These are phyloP conservation scores for Neoboletus magnificus DNA, from an alignment of 768 basidiomycete species.

Conservation along the genomic window DNA sequence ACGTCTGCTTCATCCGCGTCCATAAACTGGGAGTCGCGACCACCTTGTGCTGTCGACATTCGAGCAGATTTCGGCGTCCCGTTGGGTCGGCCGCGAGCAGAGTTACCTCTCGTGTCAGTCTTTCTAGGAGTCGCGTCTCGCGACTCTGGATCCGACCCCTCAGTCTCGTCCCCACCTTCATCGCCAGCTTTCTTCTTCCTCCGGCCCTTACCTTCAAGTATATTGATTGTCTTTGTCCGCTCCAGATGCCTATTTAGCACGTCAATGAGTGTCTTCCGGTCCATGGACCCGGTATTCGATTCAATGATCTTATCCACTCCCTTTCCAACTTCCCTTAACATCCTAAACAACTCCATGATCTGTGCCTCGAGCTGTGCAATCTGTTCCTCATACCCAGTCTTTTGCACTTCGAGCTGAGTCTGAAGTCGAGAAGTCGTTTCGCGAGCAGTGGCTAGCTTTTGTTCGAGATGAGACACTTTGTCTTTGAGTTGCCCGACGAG, in stretches of 20 bases:
- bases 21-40: slow-evolving; percentile 79
- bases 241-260: slow-evolving; percentile 80
- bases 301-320: slow-evolving; percentile 75
- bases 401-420: slow-evolving; percentile 74
- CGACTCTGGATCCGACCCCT: slow-evolving; percentile 47
- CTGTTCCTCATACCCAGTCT: slow-evolving; percentile 75
- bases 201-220: slow-evolving; percentile 69
- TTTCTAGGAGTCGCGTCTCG: slow-evolving; percentile 58
- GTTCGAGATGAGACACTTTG: slow-evolving; percentile 65
- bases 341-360: slow-evolving; percentile 90
- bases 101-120: slow-evolving; percentile 39
- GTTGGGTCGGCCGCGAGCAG: slow-evolving; percentile 30
- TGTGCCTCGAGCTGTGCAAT: slow-evolving; percentile 88
- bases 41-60: slow-evolving; percentile 41
- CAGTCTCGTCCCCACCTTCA: slow-evolving; percentile 33
- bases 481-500: slow-evolving; percentile 78
- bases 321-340: slow-evolving; percentile 82
- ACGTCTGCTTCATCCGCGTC: slow-evolving; percentile 84
- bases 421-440: slow-evolving; percentile 75
- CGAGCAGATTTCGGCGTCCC: slow-evolving; percentile 33
- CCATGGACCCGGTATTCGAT: slow-evolving; percentile 57
- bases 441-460: slow-evolving; percentile 74
- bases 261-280: slow-evolving; percentile 77
- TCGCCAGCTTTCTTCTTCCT: slow-evolving; percentile 27
- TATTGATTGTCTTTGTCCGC: slow-evolving; percentile 78